Conservation (phyloP, 2,329 filamentous ascomycete species). For the Fusarium nodosum region DNA sequence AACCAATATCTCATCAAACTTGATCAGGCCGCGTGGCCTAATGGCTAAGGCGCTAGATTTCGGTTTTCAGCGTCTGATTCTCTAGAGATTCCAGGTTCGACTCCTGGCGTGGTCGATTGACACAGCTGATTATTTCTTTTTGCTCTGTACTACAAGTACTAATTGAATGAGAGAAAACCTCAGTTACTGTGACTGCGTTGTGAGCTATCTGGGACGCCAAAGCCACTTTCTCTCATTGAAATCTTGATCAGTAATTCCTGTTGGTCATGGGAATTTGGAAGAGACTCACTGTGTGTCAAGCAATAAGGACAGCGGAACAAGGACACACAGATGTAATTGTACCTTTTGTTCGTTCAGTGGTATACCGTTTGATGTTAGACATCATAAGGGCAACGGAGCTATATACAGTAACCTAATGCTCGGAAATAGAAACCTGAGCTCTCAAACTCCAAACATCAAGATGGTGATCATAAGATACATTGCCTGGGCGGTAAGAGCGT, state of each 20-base stretch:
- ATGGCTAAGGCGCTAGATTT: slow-evolving; percentile 15
- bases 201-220: not conserved
- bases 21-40: slow-evolving; percentile 12
- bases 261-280: not conserved
- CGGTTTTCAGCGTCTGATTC: not conserved
- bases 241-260: not conserved
- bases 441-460: not conserved
- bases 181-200: not conserved
- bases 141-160: no score
- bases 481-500: not conserved
- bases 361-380: not conserved
- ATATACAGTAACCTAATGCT: not conserved
- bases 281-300: not conserved
- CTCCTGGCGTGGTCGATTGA: slow-evolving; percentile 10
- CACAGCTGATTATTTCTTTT: not conserved
- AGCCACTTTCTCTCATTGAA: not conserved
- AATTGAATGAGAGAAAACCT: not conserved
- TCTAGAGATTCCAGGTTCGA: slow-evolving; percentile 12
- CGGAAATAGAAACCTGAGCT: not conserved
- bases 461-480: not conserved
- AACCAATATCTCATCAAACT: not conserved
- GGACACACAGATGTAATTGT: not conserved
- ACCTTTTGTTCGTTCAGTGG: not conserved
- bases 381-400: not conserved
- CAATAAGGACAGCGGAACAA: not conserved